Evolutionary conservation across 805 yeast genomes (phyloP).

Genomic region (Clavispora carvajalis): DNA sequence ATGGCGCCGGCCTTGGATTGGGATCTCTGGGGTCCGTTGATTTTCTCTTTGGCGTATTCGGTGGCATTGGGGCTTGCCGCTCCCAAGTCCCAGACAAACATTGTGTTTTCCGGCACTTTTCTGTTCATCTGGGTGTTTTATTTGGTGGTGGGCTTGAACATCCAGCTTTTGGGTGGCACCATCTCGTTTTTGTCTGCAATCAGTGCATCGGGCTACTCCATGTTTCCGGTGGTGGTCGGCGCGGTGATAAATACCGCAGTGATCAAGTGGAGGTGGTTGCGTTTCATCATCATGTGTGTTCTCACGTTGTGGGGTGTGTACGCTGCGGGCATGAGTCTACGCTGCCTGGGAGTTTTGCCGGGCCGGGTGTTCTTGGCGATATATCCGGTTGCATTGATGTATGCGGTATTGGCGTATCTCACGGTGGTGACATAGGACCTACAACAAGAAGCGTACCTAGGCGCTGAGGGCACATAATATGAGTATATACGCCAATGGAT

Average conservation of each 20-base stretch:
- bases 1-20: slow-evolving; percentile 36
- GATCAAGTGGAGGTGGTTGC: slow-evolving; percentile 42
- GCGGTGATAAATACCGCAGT: slow-evolving; percentile 43
- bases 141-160: slow-evolving; percentile 56
- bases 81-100: slow-evolving; percentile 39
- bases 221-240: slow-evolving; percentile 59
- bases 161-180: slow-evolving; percentile 56
- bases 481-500: too few relatives aligned
- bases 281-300: slow-evolving; percentile 42
- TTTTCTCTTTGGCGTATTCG: slow-evolving; percentile 53
- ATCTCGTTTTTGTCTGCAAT: slow-evolving; percentile 65
- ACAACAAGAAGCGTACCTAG: too few relatives aligned
- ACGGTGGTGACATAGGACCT: slow-evolving; percentile 60
- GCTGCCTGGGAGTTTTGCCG: slow-evolving; percentile 61
- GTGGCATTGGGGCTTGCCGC: slow-evolving; percentile 48
- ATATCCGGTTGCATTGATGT: slow-evolving; percentile 62
- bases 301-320: slow-evolving; percentile 59
- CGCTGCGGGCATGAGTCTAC: slow-evolving; percentile 57
- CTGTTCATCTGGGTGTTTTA: slow-evolving; percentile 60
- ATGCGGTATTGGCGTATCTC: slow-evolving; percentile 60
- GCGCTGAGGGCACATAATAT: too few relatives aligned
- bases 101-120: slow-evolving; percentile 60
- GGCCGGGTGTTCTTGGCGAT: slow-evolving; percentile 58
- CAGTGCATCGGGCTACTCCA: slow-evolving; percentile 64
- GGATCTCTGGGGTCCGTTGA: slow-evolving; percentile 71